Evolutionary conservation across 2,329 filamentous ascomycete genomes (phyloP).

Genomic region (Rhytidhysteron rufulum): DNA sequence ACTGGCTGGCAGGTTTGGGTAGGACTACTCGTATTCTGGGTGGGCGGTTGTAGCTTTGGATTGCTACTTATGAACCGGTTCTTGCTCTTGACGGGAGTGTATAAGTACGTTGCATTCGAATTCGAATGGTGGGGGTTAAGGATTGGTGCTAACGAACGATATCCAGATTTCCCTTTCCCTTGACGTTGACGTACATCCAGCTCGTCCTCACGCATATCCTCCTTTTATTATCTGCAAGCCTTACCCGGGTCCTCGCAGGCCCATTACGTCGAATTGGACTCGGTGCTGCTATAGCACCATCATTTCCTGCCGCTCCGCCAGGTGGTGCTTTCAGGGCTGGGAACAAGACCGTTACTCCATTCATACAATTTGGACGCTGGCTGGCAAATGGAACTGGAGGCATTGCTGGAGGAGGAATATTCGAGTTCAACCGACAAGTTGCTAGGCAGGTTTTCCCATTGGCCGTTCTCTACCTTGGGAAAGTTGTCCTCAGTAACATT

Average conservation of each 20-base stretch:
- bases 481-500: constrained; percentile 51
- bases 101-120: constrained; percentile 26
- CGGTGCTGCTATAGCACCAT: constrained; percentile 43
- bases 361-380: constrained; percentile 28
- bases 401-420: constrained; percentile 51
- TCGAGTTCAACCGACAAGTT: constrained; percentile 49
- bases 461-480: constrained; percentile 48
- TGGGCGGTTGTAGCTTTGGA: constrained; percentile 45
- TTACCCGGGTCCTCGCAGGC: constrained; percentile 44
- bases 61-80: constrained; percentile 50
- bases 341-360: constrained; percentile 13
- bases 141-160: too few relatives aligned
- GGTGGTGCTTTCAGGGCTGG: constrained; percentile 25
- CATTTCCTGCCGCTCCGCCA: constrained; percentile 29
- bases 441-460: constrained; percentile 47
- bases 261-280: constrained; percentile 42
- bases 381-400: constrained; percentile 42
- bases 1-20: constrained; percentile 48
- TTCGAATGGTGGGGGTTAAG: too few relatives aligned
- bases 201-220: constrained; percentile 49
- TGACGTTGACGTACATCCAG: constrained; percentile 49
- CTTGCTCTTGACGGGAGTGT: constrained; percentile 48
- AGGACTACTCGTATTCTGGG: constrained; percentile 46
- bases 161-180: constrained; percentile 49
- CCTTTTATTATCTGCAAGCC: constrained; percentile 44